phyloP scores from a whole-genome alignment of 2,329 filamentous ascomycete genomes.

The Alternaria triticina region DNA sequence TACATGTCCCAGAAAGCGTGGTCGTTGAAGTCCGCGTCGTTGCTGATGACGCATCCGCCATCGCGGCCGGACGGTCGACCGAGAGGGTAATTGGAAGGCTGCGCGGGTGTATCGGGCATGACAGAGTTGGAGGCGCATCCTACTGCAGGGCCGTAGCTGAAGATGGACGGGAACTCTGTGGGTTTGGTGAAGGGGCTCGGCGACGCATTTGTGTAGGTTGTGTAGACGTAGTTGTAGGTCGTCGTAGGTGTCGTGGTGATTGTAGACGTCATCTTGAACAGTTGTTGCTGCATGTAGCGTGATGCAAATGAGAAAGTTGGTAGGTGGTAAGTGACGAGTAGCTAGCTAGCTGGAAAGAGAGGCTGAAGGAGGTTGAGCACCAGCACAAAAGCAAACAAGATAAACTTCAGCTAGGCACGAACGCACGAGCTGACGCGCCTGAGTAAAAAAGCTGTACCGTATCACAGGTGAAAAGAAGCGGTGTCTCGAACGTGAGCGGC shows the following conservation, averaged over 20 bases:
- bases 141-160: conserved; percentile 13
- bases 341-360: not conserved
- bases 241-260: conserved; percentile 11
- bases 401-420: not conserved
- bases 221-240: conserved; percentile 19
- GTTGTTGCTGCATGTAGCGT: not conserved
- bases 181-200: conserved; percentile 15
- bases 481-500: not conserved
- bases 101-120: conserved; percentile 1
- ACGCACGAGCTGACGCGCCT: not conserved
- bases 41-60: conserved; percentile 26
- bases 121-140: conserved; percentile 8
- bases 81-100: conserved; percentile 9
- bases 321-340: not conserved
- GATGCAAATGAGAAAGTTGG: not conserved
- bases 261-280: conserved; percentile 1
- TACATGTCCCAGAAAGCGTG: conserved; percentile 34
- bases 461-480: not conserved
- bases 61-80: conserved; percentile 2
- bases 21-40: conserved; percentile 23
- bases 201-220: conserved; percentile 18
- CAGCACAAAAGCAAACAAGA: not conserved
- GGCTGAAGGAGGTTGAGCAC: not conserved
- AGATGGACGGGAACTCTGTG: conserved; percentile 16
- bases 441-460: not conserved